Base-by-base conservation (phyloP, 495 filamentous ascomycete genomes). In the Penicillium paxilli region DNA sequence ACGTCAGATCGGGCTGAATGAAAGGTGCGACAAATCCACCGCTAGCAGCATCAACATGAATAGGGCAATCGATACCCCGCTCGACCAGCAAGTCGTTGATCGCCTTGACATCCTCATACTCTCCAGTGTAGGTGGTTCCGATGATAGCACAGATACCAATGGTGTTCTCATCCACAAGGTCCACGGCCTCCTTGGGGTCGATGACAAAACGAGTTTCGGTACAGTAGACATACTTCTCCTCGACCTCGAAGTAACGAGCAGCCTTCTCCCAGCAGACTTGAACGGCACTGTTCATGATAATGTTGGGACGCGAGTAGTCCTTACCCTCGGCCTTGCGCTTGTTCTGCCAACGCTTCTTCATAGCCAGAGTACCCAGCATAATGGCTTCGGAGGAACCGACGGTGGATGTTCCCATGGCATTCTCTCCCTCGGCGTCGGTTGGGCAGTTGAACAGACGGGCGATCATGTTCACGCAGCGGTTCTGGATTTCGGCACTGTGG, bases 251-350 rank as follows among this genome's bases (percentile, higher is more conserved):
- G 76, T 96, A 96, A 23, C 92, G 81, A n/a, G 90, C 87, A 0
- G 92, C 92, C 72, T 96, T 96, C 75, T 96, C 91, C 91, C 91
- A 96, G 80, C 90, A 95, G 21, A 96, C 92, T 74, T 96, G 92
- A 1, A 96, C 92, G 24, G 92, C 91, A 20, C 88, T 87, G 58
- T 86, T 91, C 91, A 96, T 95, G 78, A 96, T 72, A 54, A 96
- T 87, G 73, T 96, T 96, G 41, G 92, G 92, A 11, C 75, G 77
- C 52, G 89, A 85, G 55, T 55, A 77, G 55, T 90, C 80, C 74
- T 92, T 91, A 49, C 90, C 90, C 26, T 79, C 87, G 25, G 84
- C 89, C 58, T 85, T 80, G 59, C 91, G 87, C 75, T 84, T 83
- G 67, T 92, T 91, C 74, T 90, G 85, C 92, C 92, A 96, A 56